Conservation (phyloP, 2,329 filamentous ascomycete genomes). For the Beauveria australis region DNA sequence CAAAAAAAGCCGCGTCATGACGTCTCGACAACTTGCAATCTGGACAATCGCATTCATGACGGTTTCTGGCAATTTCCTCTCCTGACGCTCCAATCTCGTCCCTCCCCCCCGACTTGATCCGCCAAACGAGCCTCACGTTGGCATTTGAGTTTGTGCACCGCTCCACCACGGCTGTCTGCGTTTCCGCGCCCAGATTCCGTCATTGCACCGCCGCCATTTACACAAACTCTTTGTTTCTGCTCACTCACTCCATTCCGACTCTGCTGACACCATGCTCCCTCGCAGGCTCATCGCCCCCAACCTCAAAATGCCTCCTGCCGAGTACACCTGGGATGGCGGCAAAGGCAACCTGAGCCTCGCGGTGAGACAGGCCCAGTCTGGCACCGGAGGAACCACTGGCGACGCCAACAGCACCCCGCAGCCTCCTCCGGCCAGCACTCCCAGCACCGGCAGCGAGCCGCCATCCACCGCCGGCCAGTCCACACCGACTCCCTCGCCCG, state of each 20-base stretch:
- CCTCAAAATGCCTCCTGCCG: constrained; percentile 1
- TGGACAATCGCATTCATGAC: neutral
- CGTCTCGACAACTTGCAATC: neutral
- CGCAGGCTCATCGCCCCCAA: neutral
- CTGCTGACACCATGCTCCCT: neutral
- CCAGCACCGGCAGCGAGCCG: neutral
- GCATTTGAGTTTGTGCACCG: neutral
- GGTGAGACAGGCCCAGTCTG: neutral
- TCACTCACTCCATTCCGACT: neutral
- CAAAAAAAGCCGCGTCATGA: neutral
- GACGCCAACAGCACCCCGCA: neutral
- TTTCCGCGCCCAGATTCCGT: neutral
- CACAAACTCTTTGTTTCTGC: neutral
- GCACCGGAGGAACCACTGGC: neutral
- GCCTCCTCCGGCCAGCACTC: neutral
- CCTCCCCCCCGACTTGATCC: neutral
- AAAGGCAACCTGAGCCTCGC: neutral
- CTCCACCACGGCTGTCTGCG: constrained; percentile 4
- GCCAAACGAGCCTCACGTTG: neutral
- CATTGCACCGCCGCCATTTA: neutral
- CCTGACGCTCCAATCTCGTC: neutral
- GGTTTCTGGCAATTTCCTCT: neutral
- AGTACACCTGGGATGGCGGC: neutral
- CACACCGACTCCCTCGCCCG: neutral
- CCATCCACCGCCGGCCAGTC: neutral